Evolutionary conservation across 1,139 yeast species (phyloP).

Genomic region (Nakaseomyces kungkrabaensis): DNA sequence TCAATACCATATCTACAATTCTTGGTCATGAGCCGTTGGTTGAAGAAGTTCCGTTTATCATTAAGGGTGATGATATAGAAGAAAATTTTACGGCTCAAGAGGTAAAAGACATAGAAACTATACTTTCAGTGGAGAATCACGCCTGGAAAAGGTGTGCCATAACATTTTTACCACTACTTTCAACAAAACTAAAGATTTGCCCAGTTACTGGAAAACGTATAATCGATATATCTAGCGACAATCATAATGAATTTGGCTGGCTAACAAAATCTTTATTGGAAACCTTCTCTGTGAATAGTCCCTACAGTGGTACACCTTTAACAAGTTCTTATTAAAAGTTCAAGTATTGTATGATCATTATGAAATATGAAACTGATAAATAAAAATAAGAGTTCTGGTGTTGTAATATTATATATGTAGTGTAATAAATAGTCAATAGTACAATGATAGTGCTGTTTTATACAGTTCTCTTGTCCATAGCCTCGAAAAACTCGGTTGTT

Average conservation of each 20-base stretch:
- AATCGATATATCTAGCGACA: conserved; percentile 28
- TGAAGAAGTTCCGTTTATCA: conserved; percentile 5
- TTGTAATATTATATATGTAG: conserved; percentile 2
- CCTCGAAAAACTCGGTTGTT: conserved; percentile 16
- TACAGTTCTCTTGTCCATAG: neutral
- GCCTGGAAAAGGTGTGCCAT: conserved; percentile 32
- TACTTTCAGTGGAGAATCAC: conserved; percentile 26
- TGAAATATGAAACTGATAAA: neutral
- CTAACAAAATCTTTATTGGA: conserved; percentile 25
- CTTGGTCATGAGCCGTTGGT: conserved; percentile 11
- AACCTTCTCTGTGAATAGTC: conserved; percentile 18
- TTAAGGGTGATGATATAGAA: conserved; percentile 27
- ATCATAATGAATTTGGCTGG: conserved; percentile 28
- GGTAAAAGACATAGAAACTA: conserved; percentile 11
- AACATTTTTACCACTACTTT: conserved; percentile 31
- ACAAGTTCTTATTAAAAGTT: conserved; percentile 6
- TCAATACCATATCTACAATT: conserved; percentile 18
- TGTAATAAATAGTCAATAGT: too few species aligned
- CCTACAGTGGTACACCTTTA: conserved; percentile 23
- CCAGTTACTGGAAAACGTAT: conserved; percentile 30
- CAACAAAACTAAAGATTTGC: conserved; percentile 29
- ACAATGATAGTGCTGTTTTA: neutral
- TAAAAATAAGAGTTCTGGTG: neutral
- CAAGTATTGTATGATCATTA: neutral
- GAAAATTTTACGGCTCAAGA: conserved; percentile 25